Base-by-base conservation (phyloP, 2,329 filamentous ascomycete genomes). In the Ceratocystis ficicola region DNA sequence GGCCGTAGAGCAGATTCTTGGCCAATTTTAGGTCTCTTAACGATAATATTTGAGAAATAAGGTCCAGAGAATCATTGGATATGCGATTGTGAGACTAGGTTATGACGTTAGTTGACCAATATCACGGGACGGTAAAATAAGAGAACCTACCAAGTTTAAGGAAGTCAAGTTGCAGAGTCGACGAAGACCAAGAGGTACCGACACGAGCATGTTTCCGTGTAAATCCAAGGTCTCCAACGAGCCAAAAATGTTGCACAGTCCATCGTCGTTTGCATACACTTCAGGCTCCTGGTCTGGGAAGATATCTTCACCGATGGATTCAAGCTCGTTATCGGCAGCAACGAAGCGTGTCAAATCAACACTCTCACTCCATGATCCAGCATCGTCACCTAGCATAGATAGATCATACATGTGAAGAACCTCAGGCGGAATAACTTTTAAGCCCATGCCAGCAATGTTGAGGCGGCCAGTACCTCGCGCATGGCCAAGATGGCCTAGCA, bases 361-460 rank as follows among this genome's bases (percentile, higher is more conserved):
- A 67, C 88, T 87, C 74, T 97, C 93, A 1, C 91, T 91, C 94
- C 94, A 97, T 44, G 86, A 84, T 10, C 85, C 82, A 44, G 82
- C 84, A 25, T 81, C 77, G 12, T 78, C 79, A 46, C 86, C 83
- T 65, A 85, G 80, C 1, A 83, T 81, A 64, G 91, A 86, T 20
- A 89, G 79, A 70, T 91, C 88, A 73, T 96, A 97, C 92, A 97
- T 97, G 65, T 86, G 84, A 76, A 95, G 77, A 0, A 97, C 88
- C 72, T 95, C 89, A 1, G 83, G 75, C 0, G 94, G 94, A 2
- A 99, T 88, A 66, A 87, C 81, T 68, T 85, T 88, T 48, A 99
- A 75, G 0, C 85, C 84, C 80, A 97, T 82, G 0, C 89, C 91
- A 0, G 92, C 87, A 72, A 99, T 92, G 69, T 96, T 96, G 48